Evolutionary conservation across 1,284 basidiomycete genomes (phyloP).

Genomic region (Pholiota adiposa): DNA sequence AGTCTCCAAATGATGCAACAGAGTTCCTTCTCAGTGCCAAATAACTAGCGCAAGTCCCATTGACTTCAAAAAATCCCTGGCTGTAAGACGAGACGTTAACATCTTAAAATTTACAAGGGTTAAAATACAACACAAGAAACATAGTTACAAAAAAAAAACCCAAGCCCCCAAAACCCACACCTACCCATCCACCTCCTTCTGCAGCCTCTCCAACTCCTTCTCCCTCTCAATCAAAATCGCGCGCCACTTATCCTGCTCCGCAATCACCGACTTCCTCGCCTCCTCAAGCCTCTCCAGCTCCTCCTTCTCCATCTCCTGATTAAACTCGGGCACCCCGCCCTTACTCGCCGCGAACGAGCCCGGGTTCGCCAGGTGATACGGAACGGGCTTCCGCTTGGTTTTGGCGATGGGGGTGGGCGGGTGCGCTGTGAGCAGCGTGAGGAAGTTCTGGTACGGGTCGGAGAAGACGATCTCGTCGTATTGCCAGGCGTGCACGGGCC

Average conservation of each 20-base stretch:
- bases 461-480: constrained; percentile 98
- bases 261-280: constrained; percentile 70
- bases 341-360: constrained; percentile 66
- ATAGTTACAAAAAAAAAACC: neutral
- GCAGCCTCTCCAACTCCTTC: constrained; percentile 66
- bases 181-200: constrained; percentile 47
- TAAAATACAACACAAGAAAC: too few relatives aligned
- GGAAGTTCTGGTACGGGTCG: constrained; percentile 90
- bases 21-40: too few relatives aligned
- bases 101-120: neutral
- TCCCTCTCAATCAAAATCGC: constrained; percentile 71
- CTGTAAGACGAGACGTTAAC: too few relatives aligned
- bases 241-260: constrained; percentile 67
- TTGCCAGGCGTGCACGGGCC: constrained; percentile 97
- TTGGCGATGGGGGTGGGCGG: constrained; percentile 86
- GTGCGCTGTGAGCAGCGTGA: constrained; percentile 80
- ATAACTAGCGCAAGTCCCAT: too few relatives aligned
- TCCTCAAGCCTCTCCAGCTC: constrained; percentile 83
- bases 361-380: constrained; percentile 71
- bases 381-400: constrained; percentile 63
- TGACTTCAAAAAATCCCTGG: too few relatives aligned
- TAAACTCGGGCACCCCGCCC: constrained; percentile 80
- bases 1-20: too few relatives aligned
- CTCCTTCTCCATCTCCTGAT: constrained; percentile 80
- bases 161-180: too few relatives aligned